These are phyloP conservation scores for Benincasa hispida DNA, from an alignment of 306 rosid genomes.

Conservation along the genomic window DNA sequence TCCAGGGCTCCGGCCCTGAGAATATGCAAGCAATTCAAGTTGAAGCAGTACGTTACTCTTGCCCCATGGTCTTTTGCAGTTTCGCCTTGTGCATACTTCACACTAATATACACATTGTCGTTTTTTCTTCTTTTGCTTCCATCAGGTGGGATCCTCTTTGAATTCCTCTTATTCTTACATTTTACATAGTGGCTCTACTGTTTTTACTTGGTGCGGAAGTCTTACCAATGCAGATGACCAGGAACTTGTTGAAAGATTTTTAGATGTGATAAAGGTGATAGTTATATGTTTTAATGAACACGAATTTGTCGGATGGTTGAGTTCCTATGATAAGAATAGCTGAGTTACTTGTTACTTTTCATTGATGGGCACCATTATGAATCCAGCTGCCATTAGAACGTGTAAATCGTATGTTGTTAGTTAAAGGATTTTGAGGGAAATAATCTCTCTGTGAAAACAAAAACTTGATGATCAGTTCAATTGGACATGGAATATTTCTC, in stretches of 20 bases:
- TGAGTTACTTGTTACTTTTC: not conserved
- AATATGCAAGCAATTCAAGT: constrained; percentile 99
- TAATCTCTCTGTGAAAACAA: not conserved
- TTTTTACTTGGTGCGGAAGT: constrained; percentile 78
- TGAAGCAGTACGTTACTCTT: constrained; percentile 39
- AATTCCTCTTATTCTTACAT: constrained; percentile 82
- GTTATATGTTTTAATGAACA: not conserved
- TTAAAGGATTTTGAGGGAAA: not conserved
- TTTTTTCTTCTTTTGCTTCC: constrained; percentile 4
- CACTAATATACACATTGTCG: constrained; percentile 41
- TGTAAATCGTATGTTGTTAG: not conserved
- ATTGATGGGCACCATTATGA: not conserved
- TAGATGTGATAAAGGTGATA: constrained; percentile 83
- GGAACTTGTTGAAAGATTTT: constrained; percentile 79
- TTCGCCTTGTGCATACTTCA: constrained; percentile 18
- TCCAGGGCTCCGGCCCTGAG: constrained; percentile 94
- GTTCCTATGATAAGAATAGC: not conserved
- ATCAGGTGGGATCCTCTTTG: constrained; percentile 84
- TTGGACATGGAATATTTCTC: not conserved
- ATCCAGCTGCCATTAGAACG: not conserved
- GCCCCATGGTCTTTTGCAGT: not conserved
- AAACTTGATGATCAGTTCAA: not conserved
- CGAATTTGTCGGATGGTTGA: not conserved
- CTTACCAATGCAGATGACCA: constrained; percentile 52
- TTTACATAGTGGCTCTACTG: constrained; percentile 51